Evolutionary conservation across 352 stramenopile species (phyloP).

Genomic region (Globisporangium splendens): DNA sequence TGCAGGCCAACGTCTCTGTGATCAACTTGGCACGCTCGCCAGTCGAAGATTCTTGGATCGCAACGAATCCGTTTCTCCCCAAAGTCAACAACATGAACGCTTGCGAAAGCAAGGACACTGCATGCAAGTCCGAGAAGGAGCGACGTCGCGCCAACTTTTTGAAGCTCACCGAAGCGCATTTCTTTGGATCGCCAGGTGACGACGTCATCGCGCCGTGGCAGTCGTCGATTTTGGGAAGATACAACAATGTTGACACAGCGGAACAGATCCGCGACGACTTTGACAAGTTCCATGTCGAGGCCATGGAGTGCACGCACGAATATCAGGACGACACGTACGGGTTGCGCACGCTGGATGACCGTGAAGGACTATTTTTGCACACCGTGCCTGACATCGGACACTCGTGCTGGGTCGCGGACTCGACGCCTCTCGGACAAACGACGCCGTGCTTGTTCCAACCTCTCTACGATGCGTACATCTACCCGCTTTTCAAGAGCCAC

Average conservation of each 20-base stretch:
- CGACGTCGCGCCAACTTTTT: constrained; percentile 40
- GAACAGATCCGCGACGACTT: constrained; percentile 6
- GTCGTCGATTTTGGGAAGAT: constrained; percentile 26
- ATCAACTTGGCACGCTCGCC: constrained; percentile 37
- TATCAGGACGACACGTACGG: constrained; percentile 31
- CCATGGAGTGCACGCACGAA: constrained; percentile 23
- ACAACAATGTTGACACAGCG: constrained; percentile 24
- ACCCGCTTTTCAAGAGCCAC: constrained; percentile 5
- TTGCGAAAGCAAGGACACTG: constrained; percentile 4
- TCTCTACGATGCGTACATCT: constrained; percentile 10
- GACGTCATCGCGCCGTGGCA: constrained; percentile 37
- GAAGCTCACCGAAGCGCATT: constrained; percentile 27
- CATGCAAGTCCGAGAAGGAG: constrained; percentile 13
- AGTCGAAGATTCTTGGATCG: constrained; percentile 17
- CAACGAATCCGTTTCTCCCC: constrained; percentile 31
- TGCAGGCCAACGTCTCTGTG: constrained; percentile 35
- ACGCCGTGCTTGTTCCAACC: constrained; percentile 7
- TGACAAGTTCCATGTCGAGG: constrained; percentile 15
- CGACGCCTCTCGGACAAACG: background rate
- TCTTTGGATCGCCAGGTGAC: constrained; percentile 34
- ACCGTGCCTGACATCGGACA: constrained; percentile 21
- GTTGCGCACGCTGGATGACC: constrained; percentile 23
- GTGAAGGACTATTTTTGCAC: constrained; percentile 18
- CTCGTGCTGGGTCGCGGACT: constrained; percentile 23
- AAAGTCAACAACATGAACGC: constrained; percentile 31